Evolutionary conservation across 2,329 filamentous ascomycete species (phyloP), one percentile per base, ranked within the genome.

Genomic region (Graphiopsis chlorocephala): DNA sequence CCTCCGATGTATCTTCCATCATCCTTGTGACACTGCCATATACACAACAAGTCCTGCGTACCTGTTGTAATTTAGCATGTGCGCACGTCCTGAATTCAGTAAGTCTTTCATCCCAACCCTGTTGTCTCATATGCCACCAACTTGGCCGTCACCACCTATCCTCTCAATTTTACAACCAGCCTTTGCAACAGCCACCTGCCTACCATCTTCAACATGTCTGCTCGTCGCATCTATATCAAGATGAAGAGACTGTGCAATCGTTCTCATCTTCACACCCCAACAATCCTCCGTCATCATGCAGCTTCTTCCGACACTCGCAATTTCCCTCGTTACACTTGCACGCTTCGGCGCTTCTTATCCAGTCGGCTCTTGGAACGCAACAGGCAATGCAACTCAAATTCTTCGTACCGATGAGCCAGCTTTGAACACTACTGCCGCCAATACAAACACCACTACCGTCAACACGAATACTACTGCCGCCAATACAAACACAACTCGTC

Each of bases 31-130:
- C 17, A 8, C 7, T 42, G 17, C 35, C 35, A 20, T 6, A 4
- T 42, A 20, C 7, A 20, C 38, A 23, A 10, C 38, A 45, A 23
- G n/a, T 23, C 10, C 38, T n/a, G 4, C n/a, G 10, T 12, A 7
- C n/a, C 8, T 45, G 38, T 20, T 45, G n/a, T 23, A 11, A 4
- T 12, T 20, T n/a, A 20, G 38, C 12, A 5, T 23, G 38, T 45
- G 23, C 20, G 35, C 20, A 25, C 4, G 38, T 42, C 31, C 50
- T 62, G 29, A 48, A 50, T 50, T 62, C 33, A 55, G 48, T 47
- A 53, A 28, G 48, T 42, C 48, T 28, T 53, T 42, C 31, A n/a
- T 38, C 60, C 60, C 60, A 62, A 62, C 60, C 59, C 42, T 62
- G 45, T 23, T 53, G 60, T 62, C 48, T 62, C 33, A 62, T 25